Conservation (phyloP, 352 stramenopile species). For the Phytopythium helicoides region DNA sequence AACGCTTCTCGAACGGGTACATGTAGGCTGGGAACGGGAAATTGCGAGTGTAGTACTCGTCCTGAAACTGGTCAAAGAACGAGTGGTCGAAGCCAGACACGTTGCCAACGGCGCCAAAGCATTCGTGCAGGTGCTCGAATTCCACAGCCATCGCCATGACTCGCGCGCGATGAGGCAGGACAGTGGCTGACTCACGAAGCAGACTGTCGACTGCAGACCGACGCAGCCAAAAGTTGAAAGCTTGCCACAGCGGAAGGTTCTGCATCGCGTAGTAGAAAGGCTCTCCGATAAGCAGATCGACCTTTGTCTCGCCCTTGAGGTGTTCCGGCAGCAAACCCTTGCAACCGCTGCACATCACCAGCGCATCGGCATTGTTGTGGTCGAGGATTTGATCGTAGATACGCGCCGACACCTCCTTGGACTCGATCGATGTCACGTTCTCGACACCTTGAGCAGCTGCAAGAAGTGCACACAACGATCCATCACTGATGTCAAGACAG, state of each 20-base stretch:
- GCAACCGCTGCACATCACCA: conserved; percentile 66
- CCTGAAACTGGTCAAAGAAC: conserved; percentile 72
- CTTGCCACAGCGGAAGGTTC: conserved; percentile 78
- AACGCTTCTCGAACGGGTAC: conserved; percentile 56
- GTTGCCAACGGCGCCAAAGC: conserved; percentile 68
- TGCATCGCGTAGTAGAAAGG: conserved; percentile 89
- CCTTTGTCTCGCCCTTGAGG: conserved; percentile 41
- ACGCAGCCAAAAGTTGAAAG: conserved; percentile 83
- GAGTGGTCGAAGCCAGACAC: conserved; percentile 74
- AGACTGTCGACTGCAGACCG: conserved; percentile 47
- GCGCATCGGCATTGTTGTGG: conserved; percentile 41
- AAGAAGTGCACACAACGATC: conserved; percentile 61
- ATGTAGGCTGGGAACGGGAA: conserved; percentile 84
- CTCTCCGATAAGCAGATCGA: conserved; percentile 66
- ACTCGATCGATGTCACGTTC: conserved; percentile 73
- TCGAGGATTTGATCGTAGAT: conserved; percentile 73
- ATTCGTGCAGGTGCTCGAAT: conserved; percentile 75
- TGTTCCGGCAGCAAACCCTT: conserved; percentile 65
- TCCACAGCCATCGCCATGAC: conserved; percentile 59
- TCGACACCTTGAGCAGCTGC: conserved; percentile 43
- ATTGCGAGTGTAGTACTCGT: conserved; percentile 64
- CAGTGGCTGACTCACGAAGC: conserved; percentile 31
- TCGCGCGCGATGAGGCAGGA: conserved; percentile 48
- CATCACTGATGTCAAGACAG: conserved; percentile 77
- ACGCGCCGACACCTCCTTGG: conserved; percentile 74